These are phyloP conservation scores for Pilasporangium apinafurcum DNA, from an alignment of 352 stramenopile genomes.

Conservation along the genomic window DNA sequence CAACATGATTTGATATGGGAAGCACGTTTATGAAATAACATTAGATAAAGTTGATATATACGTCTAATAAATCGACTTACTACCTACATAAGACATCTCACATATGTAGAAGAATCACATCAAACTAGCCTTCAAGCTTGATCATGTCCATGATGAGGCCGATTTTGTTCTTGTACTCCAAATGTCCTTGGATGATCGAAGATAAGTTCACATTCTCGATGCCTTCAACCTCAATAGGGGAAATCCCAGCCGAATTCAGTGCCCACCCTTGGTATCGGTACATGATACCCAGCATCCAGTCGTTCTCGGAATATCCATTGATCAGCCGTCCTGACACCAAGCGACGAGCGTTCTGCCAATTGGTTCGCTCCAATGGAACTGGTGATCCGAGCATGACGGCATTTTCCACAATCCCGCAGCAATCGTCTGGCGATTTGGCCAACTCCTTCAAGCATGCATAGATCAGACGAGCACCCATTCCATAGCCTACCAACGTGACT, in stretches of 20 bases:
- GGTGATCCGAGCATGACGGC: constrained; percentile 83
- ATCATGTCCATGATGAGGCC: constrained; percentile 72
- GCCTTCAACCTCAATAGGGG: constrained; percentile 47
- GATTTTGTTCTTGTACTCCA: constrained; percentile 89
- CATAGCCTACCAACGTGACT: constrained; percentile 87
- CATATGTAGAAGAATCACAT: no score
- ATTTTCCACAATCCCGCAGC: constrained; percentile 83
- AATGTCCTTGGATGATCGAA: constrained; percentile 68
- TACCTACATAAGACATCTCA: no score
- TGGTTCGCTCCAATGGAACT: constrained; percentile 37
- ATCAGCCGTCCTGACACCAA: constrained; percentile 84
- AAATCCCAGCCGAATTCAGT: constrained; percentile 71
- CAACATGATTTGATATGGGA: no score
- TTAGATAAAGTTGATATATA: no score
- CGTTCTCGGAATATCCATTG: constrained; percentile 87
- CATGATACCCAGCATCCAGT: constrained; percentile 90
- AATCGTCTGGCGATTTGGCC: constrained; percentile 45
- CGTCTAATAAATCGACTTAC: no score
- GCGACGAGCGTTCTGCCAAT: constrained; percentile 64
- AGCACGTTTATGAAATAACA: no score
- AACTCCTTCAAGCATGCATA: constrained; percentile 88
- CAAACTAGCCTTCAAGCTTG: constrained; percentile 43
- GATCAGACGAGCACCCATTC: constrained; percentile 86
- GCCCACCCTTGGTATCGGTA: constrained; percentile 85
- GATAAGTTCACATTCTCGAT: constrained; percentile 85